Conservation (phyloP, 1,139 yeast genomes). For the Entelexis paramagnoliae region DNA sequence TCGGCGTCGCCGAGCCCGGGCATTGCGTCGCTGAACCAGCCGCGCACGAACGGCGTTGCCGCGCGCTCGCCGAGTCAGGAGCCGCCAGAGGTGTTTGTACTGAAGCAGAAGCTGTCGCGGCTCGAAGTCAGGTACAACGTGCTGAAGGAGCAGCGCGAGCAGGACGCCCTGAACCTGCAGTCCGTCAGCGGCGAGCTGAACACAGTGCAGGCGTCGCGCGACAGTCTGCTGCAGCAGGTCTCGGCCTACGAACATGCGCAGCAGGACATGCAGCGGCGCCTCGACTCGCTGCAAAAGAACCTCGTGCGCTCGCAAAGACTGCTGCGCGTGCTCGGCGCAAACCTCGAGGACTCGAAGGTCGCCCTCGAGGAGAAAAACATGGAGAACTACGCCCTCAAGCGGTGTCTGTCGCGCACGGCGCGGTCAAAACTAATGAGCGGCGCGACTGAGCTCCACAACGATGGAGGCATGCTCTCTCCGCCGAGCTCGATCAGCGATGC, state of each 20-base stretch:
- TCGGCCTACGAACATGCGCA: constrained; percentile 8
- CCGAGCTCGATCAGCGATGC: constrained; percentile 1
- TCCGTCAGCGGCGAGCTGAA: constrained; percentile 19
- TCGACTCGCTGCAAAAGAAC: constrained; percentile 25
- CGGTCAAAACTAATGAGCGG: background rate
- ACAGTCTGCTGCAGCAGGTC: constrained; percentile 18
- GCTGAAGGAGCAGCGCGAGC: constrained; percentile 13
- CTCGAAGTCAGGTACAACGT: constrained; percentile 10
- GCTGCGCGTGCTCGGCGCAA: constrained; percentile 27
- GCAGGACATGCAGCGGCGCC: constrained; percentile 25
- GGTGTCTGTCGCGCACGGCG: background rate
- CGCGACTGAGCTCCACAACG: background rate
- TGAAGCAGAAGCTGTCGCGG: background rate
- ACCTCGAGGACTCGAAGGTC: constrained; percentile 31
- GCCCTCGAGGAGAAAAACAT: constrained; percentile 33
- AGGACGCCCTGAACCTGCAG: constrained; percentile 12
- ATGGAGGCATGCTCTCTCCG: constrained; percentile 2
- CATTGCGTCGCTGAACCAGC: background rate
- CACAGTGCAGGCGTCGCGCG: constrained; percentile 25
- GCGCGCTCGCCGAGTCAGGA: too few relatives aligned
- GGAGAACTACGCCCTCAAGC: constrained; percentile 28
- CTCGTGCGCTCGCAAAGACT: constrained; percentile 25
- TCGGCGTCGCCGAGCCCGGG: background rate
- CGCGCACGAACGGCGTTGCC: constrained; percentile 9
- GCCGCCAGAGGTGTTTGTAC: background rate